Conservation (phyloP, 306 rosid genomes). For the Chamaecrista fasciculata region DNA sequence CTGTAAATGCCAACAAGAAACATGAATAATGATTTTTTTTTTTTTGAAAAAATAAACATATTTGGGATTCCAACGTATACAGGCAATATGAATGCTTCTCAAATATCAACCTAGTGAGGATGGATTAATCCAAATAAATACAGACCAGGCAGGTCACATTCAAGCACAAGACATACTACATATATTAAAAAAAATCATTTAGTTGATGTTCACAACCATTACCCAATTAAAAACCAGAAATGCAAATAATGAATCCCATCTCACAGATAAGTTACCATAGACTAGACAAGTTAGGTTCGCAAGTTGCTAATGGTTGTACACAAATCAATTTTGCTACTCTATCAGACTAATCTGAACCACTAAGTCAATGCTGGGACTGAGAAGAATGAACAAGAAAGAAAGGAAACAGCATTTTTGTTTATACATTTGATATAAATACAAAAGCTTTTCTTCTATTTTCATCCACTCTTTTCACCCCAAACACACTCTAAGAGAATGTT, state of each 20-base stretch:
- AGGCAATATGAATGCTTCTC: not conserved
- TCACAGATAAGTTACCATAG: not conserved
- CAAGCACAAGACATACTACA: not conserved
- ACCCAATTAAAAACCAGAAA: not conserved
- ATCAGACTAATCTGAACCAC: not conserved
- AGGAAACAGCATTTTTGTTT: not conserved
- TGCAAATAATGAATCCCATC: not conserved
- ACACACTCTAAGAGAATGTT: not conserved
- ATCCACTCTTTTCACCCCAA: not conserved
- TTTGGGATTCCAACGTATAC: not conserved
- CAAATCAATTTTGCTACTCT: not conserved
- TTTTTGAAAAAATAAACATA: not conserved
- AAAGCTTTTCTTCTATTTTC: not conserved
- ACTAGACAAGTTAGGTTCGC: not conserved
- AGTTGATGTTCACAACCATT: not conserved
- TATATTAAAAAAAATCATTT: not conserved
- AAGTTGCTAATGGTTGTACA: not conserved
- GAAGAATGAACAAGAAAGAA: not conserved
- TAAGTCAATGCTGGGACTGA: not conserved
- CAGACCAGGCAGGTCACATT: not conserved
- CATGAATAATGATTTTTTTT: not conserved
- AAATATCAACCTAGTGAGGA: not conserved
- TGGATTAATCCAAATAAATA: not conserved
- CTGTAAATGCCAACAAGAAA: slow-evolving; percentile 45
- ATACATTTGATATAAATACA: not conserved